Percentiles rank a stretch among this genome's conserved stretches.
Conservation (phyloP, 371 early-diverging fungal genomes). For the Mortierella polycephala region DNA sequence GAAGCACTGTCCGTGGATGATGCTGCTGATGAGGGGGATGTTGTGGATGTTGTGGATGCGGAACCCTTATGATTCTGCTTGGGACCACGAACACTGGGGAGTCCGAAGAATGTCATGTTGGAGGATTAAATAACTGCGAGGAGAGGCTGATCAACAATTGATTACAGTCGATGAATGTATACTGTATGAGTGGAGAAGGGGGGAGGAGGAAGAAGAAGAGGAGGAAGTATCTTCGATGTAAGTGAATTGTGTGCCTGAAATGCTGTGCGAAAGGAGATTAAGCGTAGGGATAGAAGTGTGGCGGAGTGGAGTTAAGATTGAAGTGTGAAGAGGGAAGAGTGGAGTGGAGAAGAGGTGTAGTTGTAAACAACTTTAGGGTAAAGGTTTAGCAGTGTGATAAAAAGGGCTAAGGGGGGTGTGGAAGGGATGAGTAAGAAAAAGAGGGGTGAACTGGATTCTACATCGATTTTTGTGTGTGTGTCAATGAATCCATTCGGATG, state of each 20-base stretch:
- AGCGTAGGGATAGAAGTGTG: conserved; percentile 4
- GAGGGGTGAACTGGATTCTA: not conserved
- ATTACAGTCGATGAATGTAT: not conserved
- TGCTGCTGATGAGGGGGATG: conserved; percentile 17
- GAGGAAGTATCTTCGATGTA: not conserved
- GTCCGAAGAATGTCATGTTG: conserved; percentile 53
- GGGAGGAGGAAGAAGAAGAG: not conserved
- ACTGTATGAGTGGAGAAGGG: not conserved
- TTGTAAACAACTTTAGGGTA: not conserved
- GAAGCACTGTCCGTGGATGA: not conserved
- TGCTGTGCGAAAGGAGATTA: not conserved
- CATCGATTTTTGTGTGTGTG: not conserved
- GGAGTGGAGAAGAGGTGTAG: not conserved
- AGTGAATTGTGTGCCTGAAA: not conserved
- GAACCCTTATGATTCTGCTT: conserved; percentile 38
- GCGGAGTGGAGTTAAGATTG: no score
- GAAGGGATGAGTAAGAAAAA: not conserved
- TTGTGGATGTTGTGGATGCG: conserved; percentile 14
- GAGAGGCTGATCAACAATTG: not conserved
- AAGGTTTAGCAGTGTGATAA: not conserved
- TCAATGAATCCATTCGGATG: not conserved
- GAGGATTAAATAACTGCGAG: not conserved
- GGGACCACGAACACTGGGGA: conserved; percentile 44
- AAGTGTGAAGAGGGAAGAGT: not conserved
- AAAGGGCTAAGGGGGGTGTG: not conserved